These are phyloP conservation scores for Macadamia tetraphylla DNA, from an alignment of 164 flowering plant genomes.

Conservation along the genomic window DNA sequence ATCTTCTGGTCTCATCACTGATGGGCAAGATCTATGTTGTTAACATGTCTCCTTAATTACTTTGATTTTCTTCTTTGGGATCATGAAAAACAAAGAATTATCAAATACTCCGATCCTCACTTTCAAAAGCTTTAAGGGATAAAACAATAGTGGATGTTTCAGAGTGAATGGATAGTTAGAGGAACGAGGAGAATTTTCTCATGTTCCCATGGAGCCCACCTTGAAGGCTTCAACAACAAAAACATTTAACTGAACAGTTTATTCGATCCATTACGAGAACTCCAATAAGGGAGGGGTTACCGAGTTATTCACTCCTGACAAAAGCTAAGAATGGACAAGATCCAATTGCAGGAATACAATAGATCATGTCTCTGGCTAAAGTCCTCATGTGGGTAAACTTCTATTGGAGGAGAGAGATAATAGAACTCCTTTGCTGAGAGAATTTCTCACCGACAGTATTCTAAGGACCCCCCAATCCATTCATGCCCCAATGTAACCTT, in stretches of 20 bases:
- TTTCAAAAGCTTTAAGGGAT: no score
- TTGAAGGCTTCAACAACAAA: neutral
- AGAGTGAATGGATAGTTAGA: neutral
- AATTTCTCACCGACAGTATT: conserved; percentile 20
- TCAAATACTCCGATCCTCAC: no score
- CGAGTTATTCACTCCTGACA: conserved; percentile 22
- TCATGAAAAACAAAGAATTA: neutral
- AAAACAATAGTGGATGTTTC: neutral
- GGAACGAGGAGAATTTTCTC: neutral
- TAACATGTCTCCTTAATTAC: no score
- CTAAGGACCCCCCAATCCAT: conserved; percentile 6
- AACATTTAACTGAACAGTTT: neutral
- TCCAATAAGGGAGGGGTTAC: conserved; percentile 10
- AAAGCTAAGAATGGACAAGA: conserved; percentile 34
- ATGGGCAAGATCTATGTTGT: neutral
- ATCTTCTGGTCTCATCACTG: neutral
- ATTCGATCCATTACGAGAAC: neutral
- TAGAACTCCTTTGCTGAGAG: conserved; percentile 11
- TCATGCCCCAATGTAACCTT: no score
- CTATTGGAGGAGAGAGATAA: conserved; percentile 18
- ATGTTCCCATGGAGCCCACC: conserved; percentile 1
- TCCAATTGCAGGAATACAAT: conserved; percentile 25
- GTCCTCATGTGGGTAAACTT: conserved; percentile 24
- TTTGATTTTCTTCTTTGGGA: neutral
- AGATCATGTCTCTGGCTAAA: conserved; percentile 26